Evolutionary conservation across 1,139 yeast genomes (phyloP).

Genomic region (Fermentozyma sake): DNA sequence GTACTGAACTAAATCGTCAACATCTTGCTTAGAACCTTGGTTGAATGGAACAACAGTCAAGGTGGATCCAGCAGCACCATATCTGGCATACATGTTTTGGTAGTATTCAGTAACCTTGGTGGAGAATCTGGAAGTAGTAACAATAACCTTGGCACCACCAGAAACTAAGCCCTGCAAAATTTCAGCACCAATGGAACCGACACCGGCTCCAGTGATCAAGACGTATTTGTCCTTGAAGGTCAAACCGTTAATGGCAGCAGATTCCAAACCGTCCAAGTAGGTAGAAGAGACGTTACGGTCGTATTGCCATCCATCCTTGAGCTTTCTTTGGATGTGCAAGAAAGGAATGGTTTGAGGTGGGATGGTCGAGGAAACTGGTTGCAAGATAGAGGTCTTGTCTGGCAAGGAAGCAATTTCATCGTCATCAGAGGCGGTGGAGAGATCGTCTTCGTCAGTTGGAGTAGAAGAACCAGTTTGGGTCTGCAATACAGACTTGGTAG

Average conservation of each 20-base stretch:
- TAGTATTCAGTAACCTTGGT: constrained; percentile 93
- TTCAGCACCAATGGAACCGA: constrained; percentile 98
- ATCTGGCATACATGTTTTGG: constrained; percentile 88
- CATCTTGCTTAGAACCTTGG: constrained; percentile 95
- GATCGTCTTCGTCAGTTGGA: constrained; percentile 51
- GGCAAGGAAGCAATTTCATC: constrained; percentile 85
- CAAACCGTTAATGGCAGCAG: constrained; percentile 89
- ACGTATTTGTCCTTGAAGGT: constrained; percentile 87
- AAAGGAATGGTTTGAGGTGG: constrained; percentile 90
- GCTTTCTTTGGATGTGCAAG: constrained; percentile 82
- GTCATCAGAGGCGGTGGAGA: constrained; percentile 43
- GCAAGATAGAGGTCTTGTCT: constrained; percentile 61
- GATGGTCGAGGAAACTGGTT: constrained; percentile 68
- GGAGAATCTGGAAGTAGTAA: constrained; percentile 93
- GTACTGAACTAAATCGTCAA: constrained; percentile 76
- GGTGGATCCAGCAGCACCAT: constrained; percentile 88
- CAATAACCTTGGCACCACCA: constrained; percentile 97
- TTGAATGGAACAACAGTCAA: constrained; percentile 96
- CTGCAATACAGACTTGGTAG: constrained; percentile 39
- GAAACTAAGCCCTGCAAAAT: constrained; percentile 88
- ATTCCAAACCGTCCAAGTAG: constrained; percentile 87
- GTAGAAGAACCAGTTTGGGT: constrained; percentile 33
- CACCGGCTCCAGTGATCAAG: constrained; percentile 96
- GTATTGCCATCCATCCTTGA: constrained; percentile 77
- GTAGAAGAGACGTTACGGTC: constrained; percentile 72